phyloP scores from a whole-genome alignment of 2,329 filamentous ascomycete species.

The Pseudocercospora pini-densiflorae region DNA sequence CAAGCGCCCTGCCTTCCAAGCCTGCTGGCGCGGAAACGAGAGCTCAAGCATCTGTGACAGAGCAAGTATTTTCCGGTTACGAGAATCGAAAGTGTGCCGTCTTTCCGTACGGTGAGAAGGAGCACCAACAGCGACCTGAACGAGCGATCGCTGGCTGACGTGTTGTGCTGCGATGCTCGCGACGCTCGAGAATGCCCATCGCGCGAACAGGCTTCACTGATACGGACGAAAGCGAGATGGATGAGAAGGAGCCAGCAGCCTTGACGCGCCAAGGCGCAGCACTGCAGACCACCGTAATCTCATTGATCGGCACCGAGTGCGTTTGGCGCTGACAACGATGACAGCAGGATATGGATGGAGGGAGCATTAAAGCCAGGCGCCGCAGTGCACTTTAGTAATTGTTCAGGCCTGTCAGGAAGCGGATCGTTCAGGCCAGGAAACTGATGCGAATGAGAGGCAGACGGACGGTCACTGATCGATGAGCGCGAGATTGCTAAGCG shows the following conservation, averaged over 20 bases:
- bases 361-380: not conserved
- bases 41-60: not conserved
- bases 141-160: not conserved
- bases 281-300: not conserved
- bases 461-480: not conserved
- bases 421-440: not conserved
- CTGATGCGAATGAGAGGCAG: not conserved
- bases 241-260: not conserved
- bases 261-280: conserved; percentile 1
- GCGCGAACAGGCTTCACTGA: not conserved
- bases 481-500: too few relatives aligned
- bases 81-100: not conserved
- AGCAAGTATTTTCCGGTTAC: conserved; percentile 1
- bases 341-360: not conserved
- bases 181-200: not conserved
- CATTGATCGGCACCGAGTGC: not conserved
- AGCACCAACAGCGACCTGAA: not conserved
- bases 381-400: not conserved
- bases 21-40: not conserved
- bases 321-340: conserved; percentile 1
- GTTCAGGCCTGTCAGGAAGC: not conserved
- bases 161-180: not conserved
- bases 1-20: not conserved
- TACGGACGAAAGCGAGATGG: not conserved
- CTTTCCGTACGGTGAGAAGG: not conserved